Percentiles rank a stretch among this genome's conserved stretches.
phyloP scores from a whole-genome alignment of 345 rosid species.

The Salix caprea region DNA sequence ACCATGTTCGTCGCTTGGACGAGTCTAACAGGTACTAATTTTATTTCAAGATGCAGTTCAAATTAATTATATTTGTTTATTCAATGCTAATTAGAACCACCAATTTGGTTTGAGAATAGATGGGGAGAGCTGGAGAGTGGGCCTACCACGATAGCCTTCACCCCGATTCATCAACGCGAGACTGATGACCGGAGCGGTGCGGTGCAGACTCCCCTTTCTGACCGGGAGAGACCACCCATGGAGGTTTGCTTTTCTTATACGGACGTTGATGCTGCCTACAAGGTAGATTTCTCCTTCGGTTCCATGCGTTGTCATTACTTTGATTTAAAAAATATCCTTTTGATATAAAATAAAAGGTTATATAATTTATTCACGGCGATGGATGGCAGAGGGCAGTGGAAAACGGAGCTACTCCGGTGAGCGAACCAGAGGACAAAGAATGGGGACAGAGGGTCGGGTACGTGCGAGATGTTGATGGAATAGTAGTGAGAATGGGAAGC shows the following conservation, averaged over 20 bases:
- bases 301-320: too few relatives aligned
- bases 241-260: conserved; percentile 74
- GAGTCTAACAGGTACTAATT: conserved; percentile 51
- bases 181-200: conserved; percentile 64
- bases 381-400: conserved; percentile 67
- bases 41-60: background rate
- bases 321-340: background rate
- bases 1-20: conserved; percentile 63
- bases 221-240: conserved; percentile 39
- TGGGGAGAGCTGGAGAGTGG: conserved; percentile 93
- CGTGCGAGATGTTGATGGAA: conserved; percentile 73
- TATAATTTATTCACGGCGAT: background rate
- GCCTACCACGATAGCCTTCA: conserved; percentile 77
- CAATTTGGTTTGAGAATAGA: conserved; percentile 12
- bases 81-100: too few relatives aligned
- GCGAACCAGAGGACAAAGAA: conserved; percentile 67
- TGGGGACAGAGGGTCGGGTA: conserved; percentile 93
- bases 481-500: conserved; percentile 65
- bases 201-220: conserved; percentile 38
- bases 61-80: too few relatives aligned
- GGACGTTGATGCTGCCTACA: conserved; percentile 76
- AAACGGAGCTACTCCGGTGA: conserved; percentile 63
- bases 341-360: too few relatives aligned
- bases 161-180: conserved; percentile 73
- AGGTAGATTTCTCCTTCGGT: conserved; percentile 31